Evolutionary conservation across 1,284 basidiomycete genomes (phyloP), one percentile per base, ranked within the genome.

Genomic region (Papiliotrema nemorosa): DNA sequence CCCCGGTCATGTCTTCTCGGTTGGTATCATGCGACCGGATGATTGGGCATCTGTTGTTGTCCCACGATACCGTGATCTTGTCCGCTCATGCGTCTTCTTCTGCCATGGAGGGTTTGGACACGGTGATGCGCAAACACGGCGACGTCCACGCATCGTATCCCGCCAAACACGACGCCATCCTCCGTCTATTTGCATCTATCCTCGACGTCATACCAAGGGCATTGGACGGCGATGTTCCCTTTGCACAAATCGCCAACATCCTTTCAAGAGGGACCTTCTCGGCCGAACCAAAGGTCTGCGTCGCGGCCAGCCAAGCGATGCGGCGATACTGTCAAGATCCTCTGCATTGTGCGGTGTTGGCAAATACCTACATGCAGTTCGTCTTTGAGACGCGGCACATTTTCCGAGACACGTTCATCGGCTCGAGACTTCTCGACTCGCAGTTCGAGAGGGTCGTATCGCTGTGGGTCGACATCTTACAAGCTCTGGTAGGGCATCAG

Each of bases 181-280:
- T 96, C 62, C 82, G 79, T 49, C 78, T 94, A 27, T 78, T 96
- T 2, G 83, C 85, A 53, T 82, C 85, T 0, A 84, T 88, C 65
- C 87, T 94, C 68, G 85, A 88, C 52, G 81, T 87, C 3, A 88
- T 92, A 84, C 93, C 92, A 0, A 82, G 90, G 7, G 86, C 84
- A 57, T 77, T 93, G 26, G 82, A 85, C 70, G 56, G 43, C 7
- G 59, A 63, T n/a, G 46, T 72, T 79, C 47, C 70, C 9, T 72
- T 86, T 47, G 73, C 79, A 5, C 85, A 86, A 43, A 82, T 85
- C 0, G 79, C 92, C 45, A 85, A 90, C 57, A 84, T 91, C 76
- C 80, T 96, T 21, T 80, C 93, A 42, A 82, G 84, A 20, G 87
- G 87, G 0, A 81, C 90, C 21, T 81, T 90, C 34, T 91, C 93